Conservation (phyloP, 352 stramenopile genomes). For the Blastocystis sp. region DNA sequence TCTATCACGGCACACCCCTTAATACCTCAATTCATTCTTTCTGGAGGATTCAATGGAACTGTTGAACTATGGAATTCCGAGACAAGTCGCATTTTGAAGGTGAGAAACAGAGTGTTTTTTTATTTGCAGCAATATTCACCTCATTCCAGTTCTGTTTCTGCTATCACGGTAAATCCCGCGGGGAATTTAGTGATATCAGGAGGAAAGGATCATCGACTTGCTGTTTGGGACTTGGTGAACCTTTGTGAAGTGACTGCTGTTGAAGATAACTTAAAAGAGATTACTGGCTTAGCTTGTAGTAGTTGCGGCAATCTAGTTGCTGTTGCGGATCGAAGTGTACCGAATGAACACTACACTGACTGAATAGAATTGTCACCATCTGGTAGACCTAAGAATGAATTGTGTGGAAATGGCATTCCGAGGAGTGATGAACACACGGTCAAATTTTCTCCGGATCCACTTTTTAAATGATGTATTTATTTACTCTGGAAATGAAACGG, state of each 20-base stretch:
- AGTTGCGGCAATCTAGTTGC: slow-evolving; percentile 30
- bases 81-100: not conserved
- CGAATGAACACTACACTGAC: not conserved
- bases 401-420: slow-evolving; percentile 28
- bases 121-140: not conserved
- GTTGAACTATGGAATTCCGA: not conserved
- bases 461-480: slow-evolving; percentile 19
- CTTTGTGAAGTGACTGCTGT: not conserved
- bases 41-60: slow-evolving; percentile 15
- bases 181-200: slow-evolving; percentile 21
- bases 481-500: slow-evolving; percentile 51
- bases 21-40: not conserved
- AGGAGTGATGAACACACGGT: slow-evolving; percentile 45
- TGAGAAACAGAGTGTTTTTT: not conserved
- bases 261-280: not conserved
- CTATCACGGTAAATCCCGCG: slow-evolving; percentile 29
- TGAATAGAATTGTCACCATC: slow-evolving; percentile 38
- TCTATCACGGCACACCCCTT: not conserved
- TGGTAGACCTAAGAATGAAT: slow-evolving; percentile 30
- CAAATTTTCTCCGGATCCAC: slow-evolving; percentile 41
- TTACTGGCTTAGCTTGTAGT: slow-evolving; percentile 30
- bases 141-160: not conserved
- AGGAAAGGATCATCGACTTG: not conserved
- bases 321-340: slow-evolving; percentile 36
- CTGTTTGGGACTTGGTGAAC: slow-evolving; percentile 36